Conservation (phyloP, 2,329 filamentous ascomycete genomes). For the Colletotrichum tabaci region DNA sequence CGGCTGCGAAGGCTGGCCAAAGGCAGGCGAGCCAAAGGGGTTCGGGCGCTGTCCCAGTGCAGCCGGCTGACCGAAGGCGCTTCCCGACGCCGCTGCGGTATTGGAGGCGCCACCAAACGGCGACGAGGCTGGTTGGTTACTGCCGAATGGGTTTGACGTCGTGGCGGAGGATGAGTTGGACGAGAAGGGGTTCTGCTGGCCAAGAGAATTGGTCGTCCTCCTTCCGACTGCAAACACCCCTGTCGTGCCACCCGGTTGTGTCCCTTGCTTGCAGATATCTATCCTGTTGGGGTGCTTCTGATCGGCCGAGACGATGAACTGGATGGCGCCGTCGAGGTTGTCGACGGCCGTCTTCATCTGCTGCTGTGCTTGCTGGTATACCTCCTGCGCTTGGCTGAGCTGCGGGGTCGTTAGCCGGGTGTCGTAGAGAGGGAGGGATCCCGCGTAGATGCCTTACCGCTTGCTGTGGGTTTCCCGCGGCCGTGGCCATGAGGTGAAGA, state of each 20-base stretch:
- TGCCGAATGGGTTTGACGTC: slow-evolving; percentile 38
- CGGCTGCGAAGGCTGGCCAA: slow-evolving; percentile 55
- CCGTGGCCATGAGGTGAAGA: slow-evolving; percentile 75
- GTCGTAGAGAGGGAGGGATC: background rate
- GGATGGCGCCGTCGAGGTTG: slow-evolving; percentile 80
- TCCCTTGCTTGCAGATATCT: slow-evolving; percentile 71
- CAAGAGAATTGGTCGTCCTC: slow-evolving; percentile 50
- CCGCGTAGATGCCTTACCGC: slow-evolving; percentile 57
- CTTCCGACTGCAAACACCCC: slow-evolving; percentile 62
- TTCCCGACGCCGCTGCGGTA: slow-evolving; percentile 44
- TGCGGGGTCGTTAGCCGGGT: slow-evolving; percentile 49
- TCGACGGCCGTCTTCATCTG: slow-evolving; percentile 81
- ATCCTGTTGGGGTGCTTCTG: slow-evolving; percentile 83
- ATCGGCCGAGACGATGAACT: slow-evolving; percentile 76
- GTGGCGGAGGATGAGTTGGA: slow-evolving; percentile 48
- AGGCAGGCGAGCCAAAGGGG: slow-evolving; percentile 52
- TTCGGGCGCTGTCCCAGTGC: slow-evolving; percentile 48
- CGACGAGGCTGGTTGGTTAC: slow-evolving; percentile 33
- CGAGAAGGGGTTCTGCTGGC: slow-evolving; percentile 49
- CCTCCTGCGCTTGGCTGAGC: slow-evolving; percentile 71
- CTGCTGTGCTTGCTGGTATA: slow-evolving; percentile 76
- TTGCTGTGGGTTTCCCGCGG: slow-evolving; percentile 71
- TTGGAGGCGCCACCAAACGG: slow-evolving; percentile 57
- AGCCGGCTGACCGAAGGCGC: slow-evolving; percentile 20
- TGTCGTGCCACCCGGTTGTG: slow-evolving; percentile 58